Evolutionary conservation across 345 rosid genomes (phyloP).

Genomic region (Citrus australasica): DNA sequence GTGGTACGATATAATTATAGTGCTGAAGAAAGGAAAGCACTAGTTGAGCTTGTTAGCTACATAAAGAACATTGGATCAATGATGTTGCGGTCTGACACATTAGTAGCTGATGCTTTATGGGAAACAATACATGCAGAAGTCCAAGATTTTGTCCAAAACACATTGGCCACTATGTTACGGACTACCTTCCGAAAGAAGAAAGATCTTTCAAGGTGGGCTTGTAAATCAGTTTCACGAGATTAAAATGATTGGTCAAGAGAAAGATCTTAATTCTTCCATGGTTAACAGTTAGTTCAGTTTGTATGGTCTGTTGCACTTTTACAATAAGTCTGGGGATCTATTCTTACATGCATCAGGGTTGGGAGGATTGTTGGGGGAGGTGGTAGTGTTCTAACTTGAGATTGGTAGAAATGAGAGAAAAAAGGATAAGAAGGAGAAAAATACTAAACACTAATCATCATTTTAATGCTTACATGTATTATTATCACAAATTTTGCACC

Average conservation of each 20-base stretch:
- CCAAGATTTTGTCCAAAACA: slow-evolving; percentile 98
- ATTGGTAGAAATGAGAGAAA: neutral
- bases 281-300: neutral
- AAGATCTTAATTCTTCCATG: neutral
- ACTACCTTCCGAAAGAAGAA: slow-evolving; percentile 96
- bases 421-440: neutral
- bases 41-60: slow-evolving; percentile 90
- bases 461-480: too few relatives aligned
- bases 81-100: slow-evolving; percentile 89
- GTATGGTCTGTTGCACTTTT: neutral
- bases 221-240: slow-evolving; percentile 11
- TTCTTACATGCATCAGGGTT: neutral
- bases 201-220: slow-evolving; percentile 76
- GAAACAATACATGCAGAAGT: slow-evolving; percentile 98
- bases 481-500: too few relatives aligned
- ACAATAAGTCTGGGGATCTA: neutral
- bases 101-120: slow-evolving; percentile 98
- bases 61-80: slow-evolving; percentile 89
- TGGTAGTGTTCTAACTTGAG: neutral
- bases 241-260: neutral
- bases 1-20: slow-evolving; percentile 92
- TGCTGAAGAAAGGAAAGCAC: slow-evolving; percentile 88
- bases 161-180: slow-evolving; percentile 88
- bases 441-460: too few relatives aligned
- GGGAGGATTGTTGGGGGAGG: neutral